phyloP scores from a whole-genome alignment of 441 rosid genomes.

The Gossypium aridum region DNA sequence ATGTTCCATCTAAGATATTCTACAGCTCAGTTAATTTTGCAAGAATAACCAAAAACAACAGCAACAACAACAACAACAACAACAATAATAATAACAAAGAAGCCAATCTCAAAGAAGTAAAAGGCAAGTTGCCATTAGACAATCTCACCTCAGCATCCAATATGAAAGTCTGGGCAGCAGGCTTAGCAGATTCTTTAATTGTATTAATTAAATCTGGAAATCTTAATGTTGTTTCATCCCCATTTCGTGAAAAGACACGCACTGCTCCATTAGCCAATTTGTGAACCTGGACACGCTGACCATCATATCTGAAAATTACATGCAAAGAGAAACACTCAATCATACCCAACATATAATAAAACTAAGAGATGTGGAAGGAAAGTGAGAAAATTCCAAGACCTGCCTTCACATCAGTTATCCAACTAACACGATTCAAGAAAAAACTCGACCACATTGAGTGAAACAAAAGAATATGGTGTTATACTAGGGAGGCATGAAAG shows the following conservation, averaged over 20 bases:
- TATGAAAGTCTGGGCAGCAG: conserved; percentile 55
- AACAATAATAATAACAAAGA: not conserved
- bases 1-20: not conserved
- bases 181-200: conserved; percentile 48
- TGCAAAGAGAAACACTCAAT: conserved; percentile 5
- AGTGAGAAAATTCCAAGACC: not conserved
- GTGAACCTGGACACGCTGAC: conserved; percentile 93
- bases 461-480: not conserved
- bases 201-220: conserved; percentile 74
- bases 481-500: not conserved
- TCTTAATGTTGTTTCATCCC: conserved; percentile 75
- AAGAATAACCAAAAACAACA: not conserved
- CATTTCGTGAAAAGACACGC: conserved; percentile 73
- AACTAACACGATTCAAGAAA: not conserved
- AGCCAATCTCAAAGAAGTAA: not conserved
- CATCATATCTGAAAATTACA: conserved; percentile 65
- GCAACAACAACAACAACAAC: no score
- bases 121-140: conserved; percentile 12
- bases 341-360: conserved; percentile 4
- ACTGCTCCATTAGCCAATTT: conserved; percentile 51
- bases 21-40: not conserved
- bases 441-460: not conserved
- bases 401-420: not conserved
- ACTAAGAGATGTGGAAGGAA: not conserved
- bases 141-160: conserved; percentile 81